Percentiles rank a stretch among this genome's conserved stretches.
These are phyloP conservation scores for Oryza longistaminata DNA, from an alignment of 176 grass and related monocot genomes.

Conservation along the genomic window DNA sequence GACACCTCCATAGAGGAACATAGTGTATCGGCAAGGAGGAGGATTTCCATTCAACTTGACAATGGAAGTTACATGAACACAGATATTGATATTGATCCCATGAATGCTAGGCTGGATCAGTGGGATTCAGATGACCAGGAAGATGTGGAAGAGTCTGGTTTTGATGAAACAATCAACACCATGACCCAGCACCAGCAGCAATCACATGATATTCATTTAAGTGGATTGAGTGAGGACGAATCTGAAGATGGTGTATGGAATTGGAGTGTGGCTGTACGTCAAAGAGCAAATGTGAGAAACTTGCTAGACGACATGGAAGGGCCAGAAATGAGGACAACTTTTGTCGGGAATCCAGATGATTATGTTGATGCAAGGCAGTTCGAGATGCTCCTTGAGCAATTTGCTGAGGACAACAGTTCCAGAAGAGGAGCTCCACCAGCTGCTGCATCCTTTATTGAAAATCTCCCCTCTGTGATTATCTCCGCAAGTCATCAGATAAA, in stretches of 20 bases:
- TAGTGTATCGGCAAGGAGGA: conserved; percentile 50
- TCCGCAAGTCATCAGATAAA: conserved; percentile 53
- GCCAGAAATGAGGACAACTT: conserved; percentile 37
- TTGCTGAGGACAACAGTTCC: conserved; percentile 59
- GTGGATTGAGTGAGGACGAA: conserved; percentile 25
- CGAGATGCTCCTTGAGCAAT: conserved; percentile 73
- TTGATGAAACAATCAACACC: conserved; percentile 40
- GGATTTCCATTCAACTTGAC: conserved; percentile 55
- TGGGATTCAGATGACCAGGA: conserved; percentile 79
- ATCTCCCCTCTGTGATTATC: conserved; percentile 62
- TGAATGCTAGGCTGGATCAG: conserved; percentile 65
- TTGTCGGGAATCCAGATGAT: conserved; percentile 64
- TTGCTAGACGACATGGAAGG: conserved; percentile 34
- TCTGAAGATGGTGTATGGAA: conserved; percentile 43
- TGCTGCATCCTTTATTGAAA: conserved; percentile 45
- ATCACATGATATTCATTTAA: conserved; percentile 23
- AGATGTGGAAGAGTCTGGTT: conserved; percentile 64
- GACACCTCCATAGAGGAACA: conserved; percentile 67
- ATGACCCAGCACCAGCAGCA: conserved; percentile 39
- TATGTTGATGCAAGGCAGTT: conserved; percentile 76
- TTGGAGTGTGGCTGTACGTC: conserved; percentile 35
- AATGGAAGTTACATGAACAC: conserved; percentile 56
- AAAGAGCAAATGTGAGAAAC: conserved; percentile 26
- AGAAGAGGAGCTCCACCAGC: conserved; percentile 84
- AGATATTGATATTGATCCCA: conserved; percentile 85